These are phyloP conservation scores for Cytospora schulzeri DNA, from an alignment of 2,329 filamentous ascomycete genomes.

Conservation along the genomic window DNA sequence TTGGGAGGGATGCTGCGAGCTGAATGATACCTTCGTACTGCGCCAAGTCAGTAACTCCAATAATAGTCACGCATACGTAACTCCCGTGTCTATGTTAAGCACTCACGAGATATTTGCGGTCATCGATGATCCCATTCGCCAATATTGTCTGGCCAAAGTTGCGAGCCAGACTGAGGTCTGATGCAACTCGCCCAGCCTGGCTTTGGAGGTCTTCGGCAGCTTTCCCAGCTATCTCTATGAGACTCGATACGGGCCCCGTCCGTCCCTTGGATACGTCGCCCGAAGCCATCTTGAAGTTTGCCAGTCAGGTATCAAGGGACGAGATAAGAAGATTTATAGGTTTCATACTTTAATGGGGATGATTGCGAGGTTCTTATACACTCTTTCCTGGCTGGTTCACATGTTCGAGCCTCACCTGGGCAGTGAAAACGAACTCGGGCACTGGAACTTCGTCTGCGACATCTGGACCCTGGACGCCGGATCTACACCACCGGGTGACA, in stretches of 20 bases:
- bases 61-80: neutral
- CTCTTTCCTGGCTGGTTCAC: neutral
- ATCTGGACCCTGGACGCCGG: neutral
- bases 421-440: neutral
- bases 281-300: conserved; percentile 1
- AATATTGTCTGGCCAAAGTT: conserved; percentile 2
- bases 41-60: neutral
- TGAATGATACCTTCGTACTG: conserved; percentile 13
- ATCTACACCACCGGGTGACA: neutral
- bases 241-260: neutral
- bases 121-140: conserved; percentile 1
- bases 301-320: neutral
- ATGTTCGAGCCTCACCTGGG: neutral
- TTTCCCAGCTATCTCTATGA: conserved; percentile 12
- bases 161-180: neutral
- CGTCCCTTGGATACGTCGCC: neutral
- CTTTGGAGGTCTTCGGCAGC: conserved; percentile 6
- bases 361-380: neutral
- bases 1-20: conserved; percentile 11
- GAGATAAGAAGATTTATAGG: neutral
- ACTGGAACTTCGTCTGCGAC: neutral
- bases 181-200: conserved; percentile 3
- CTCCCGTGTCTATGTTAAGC: neutral
- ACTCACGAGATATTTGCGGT: conserved; percentile 6
- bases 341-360: neutral